phyloP scores from a whole-genome alignment of 352 stramenopile species.

The Pythium apleroticum region DNA sequence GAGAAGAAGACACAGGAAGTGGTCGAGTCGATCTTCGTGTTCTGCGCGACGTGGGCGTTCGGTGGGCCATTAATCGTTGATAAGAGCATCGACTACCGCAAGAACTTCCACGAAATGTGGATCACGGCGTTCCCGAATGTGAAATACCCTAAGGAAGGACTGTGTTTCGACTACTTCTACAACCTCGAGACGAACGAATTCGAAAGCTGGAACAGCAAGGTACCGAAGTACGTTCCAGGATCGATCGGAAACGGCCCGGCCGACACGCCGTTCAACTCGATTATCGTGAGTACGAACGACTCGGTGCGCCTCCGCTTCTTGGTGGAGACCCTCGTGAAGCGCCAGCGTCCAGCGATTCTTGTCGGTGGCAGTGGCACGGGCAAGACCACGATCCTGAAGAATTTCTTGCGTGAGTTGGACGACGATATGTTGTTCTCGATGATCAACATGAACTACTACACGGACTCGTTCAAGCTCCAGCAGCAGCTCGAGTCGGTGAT shows the following conservation, averaged over 20 bases:
- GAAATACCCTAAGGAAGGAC: slow-evolving; percentile 95
- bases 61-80: slow-evolving; percentile 95
- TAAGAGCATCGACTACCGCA: slow-evolving; percentile 88
- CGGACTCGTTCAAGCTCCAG: slow-evolving; percentile 93
- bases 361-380: slow-evolving; percentile 96
- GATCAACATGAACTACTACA: slow-evolving; percentile 99
- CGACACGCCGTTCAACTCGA: slow-evolving; percentile 95
- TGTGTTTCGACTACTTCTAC: slow-evolving; percentile 98
- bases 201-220: slow-evolving; percentile 92
- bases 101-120: slow-evolving; percentile 89
- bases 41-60: slow-evolving; percentile 96
- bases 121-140: slow-evolving; percentile 74
- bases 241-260: slow-evolving; percentile 92
- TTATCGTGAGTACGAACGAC: slow-evolving; percentile 96
- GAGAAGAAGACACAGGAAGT: slow-evolving; percentile 93
- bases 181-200: slow-evolving; percentile 92
- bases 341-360: slow-evolving; percentile 94
- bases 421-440: slow-evolving; percentile 96
- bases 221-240: slow-evolving; percentile 89
- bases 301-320: slow-evolving; percentile 95
- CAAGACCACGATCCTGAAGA: slow-evolving; percentile 97
- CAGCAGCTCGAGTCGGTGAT: slow-evolving; percentile 96
- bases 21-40: slow-evolving; percentile 96
- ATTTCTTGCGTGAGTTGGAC: slow-evolving; percentile 89
- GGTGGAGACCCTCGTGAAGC: slow-evolving; percentile 92